These are phyloP conservation scores for Purshia tridentata DNA, from an alignment of 306 rosid genomes.

Conservation along the genomic window DNA sequence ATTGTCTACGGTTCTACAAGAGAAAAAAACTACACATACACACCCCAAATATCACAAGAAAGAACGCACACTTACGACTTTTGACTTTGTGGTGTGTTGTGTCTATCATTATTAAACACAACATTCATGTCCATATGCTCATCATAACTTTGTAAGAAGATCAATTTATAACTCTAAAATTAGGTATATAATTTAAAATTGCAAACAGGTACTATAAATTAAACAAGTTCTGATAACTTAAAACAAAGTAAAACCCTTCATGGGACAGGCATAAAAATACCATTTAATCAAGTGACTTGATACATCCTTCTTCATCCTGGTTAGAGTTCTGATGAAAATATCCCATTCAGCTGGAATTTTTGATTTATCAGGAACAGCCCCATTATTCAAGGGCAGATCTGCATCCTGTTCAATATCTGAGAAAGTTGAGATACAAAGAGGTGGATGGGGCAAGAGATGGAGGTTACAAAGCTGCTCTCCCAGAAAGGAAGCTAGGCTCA, in stretches of 20 bases:
- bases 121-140: neutral
- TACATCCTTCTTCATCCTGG: slow-evolving; percentile 63
- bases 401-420: slow-evolving; percentile 37
- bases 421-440: slow-evolving; percentile 38
- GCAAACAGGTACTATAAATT: neutral
- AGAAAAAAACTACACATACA: too few species aligned
- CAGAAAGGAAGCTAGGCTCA: slow-evolving; percentile 74
- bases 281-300: slow-evolving; percentile 67
- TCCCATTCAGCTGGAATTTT: slow-evolving; percentile 63
- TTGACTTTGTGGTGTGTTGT: neutral
- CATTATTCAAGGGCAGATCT: slow-evolving; percentile 30
- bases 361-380: slow-evolving; percentile 44
- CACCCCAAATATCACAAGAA: too few species aligned
- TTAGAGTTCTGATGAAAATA: slow-evolving; percentile 55
- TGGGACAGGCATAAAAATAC: slow-evolving; percentile 36
- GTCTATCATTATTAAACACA: neutral
- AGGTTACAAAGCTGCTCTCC: slow-evolving; percentile 77
- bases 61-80: too few species aligned
- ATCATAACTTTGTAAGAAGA: neutral
- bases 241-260: neutral
- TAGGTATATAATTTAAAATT: neutral
- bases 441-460: slow-evolving; percentile 86
- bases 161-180: neutral
- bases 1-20: too few species aligned
- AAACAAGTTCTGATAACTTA: neutral